Evolutionary conservation across 768 basidiomycete genomes (phyloP), one percentile per base, ranked within the genome.

Genomic region (Calvatia gigantea): DNA sequence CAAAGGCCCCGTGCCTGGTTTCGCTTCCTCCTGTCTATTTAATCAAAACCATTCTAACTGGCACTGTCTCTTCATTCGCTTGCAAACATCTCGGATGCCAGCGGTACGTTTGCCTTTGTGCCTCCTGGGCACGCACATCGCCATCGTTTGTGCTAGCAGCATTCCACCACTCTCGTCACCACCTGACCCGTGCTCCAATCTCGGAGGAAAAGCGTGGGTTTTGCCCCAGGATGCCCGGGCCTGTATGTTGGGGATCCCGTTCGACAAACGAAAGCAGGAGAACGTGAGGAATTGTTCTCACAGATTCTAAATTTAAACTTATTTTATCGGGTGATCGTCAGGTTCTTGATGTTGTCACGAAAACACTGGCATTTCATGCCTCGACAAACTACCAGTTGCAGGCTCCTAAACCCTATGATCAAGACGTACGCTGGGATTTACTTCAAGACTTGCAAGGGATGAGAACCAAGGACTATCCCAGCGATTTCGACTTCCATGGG

Each of bases 341-440:
- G 83, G 76, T 80, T 46, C 71, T 85, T 35, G 78, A 85, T 58
- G 80, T 82, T 6, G 69, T 83, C 41, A 83, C 74, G 60, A 83
- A 80, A 62, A 81, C 80, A 0, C 64, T 84, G 7, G 75, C 79
- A 11, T 84, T 86, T 62, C 84, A 85, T 62, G 81, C 83, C 0
- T 84, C 83, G 2, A 75, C 79, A 25, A 84, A 83, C 69, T 85
- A 84, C 54, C 77, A 84, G 65, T 73, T 80, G 41, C 69, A 71
- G 50, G 83, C 83, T 1, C 82, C 82, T 0, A 63, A 67, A 21
- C 83, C 83, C 5, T 85, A 82, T 61, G 64, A 73, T 8, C 58
- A 69, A 2, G 81, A 83, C 54, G 82, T 85, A 6, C 82, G 83
- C 54, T 82, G 83, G 61, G 77, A 86, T 60, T 61, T 85, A 11